These are phyloP conservation scores for Coprinopsis strossmayeri DNA, from an alignment of 768 basidiomycete species.

Conservation along the genomic window DNA sequence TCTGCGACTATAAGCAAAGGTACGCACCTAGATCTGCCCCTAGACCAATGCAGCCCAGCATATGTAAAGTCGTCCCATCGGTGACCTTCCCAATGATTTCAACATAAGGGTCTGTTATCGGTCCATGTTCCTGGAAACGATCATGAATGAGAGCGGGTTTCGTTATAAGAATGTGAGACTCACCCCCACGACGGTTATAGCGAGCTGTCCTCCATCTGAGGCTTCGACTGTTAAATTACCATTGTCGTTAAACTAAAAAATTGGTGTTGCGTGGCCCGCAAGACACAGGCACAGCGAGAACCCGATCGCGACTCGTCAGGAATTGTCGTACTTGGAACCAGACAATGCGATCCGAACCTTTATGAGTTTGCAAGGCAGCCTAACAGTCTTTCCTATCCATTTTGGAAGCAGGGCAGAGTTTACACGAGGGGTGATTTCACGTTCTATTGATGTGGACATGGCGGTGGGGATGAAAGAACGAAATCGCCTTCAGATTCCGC, in stretches of 20 bases:
- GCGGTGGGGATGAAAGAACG: neutral
- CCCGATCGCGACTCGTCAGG: constrained; percentile 2
- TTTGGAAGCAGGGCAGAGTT: constrained; percentile 53
- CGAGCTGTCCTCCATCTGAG: constrained; percentile 60
- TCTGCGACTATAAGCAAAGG: neutral
- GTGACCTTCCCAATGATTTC: constrained; percentile 64
- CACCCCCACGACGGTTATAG: constrained; percentile 36
- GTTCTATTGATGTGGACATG: constrained; percentile 5
- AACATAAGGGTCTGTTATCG: constrained; percentile 46
- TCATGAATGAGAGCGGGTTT: neutral
- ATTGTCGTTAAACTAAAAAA: constrained; percentile 28
- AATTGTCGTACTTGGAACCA: constrained; percentile 1
- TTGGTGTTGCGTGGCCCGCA: neutral
- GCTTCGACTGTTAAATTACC: constrained; percentile 53
- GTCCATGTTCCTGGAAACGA: constrained; percentile 1
- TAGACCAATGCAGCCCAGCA: constrained; percentile 47
- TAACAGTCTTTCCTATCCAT: constrained; percentile 48
- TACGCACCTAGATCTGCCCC: constrained; percentile 57
- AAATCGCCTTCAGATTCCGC: too few relatives aligned
- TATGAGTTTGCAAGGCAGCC: constrained; percentile 56
- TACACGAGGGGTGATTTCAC: constrained; percentile 41
- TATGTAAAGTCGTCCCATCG: constrained; percentile 50
- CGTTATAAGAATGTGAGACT: constrained; percentile 8
- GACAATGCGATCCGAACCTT: constrained; percentile 29
- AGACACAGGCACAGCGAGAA: neutral